phyloP scores from a whole-genome alignment of 768 basidiomycete species.

The Mycena maculata region DNA sequence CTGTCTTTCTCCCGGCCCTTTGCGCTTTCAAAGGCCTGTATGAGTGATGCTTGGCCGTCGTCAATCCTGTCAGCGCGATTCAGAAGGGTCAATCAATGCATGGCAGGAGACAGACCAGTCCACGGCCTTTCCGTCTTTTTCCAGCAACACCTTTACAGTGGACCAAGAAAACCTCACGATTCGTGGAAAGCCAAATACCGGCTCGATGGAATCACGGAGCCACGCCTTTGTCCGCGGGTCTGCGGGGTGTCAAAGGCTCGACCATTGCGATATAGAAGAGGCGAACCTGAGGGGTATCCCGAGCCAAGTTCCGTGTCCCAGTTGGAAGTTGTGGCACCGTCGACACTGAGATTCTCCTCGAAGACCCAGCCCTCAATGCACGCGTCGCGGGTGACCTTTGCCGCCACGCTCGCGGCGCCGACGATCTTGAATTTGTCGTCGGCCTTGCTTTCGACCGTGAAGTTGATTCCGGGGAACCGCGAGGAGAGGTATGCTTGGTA shows the following conservation, averaged over 20 bases:
- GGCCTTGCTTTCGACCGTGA: slow-evolving; percentile 93
- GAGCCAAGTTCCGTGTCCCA: slow-evolving; percentile 69
- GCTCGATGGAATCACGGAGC: slow-evolving; percentile 80
- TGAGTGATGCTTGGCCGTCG: slow-evolving; percentile 81
- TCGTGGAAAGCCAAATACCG: slow-evolving; percentile 92
- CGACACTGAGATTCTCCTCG: slow-evolving; percentile 69
- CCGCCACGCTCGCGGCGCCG: slow-evolving; percentile 96
- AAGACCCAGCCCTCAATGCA: slow-evolving; percentile 90
- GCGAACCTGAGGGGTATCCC: slow-evolving; percentile 89
- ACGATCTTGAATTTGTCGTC: slow-evolving; percentile 98
- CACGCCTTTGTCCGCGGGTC: slow-evolving; percentile 95
- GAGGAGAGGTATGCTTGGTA: slow-evolving; percentile 88
- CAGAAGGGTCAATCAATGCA: background rate
- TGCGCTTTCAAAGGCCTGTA: slow-evolving; percentile 78
- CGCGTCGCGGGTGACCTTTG: slow-evolving; percentile 94
- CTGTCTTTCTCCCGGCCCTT: slow-evolving; percentile 83
- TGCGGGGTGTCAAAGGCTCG: slow-evolving; percentile 41
- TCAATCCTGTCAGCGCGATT: slow-evolving; percentile 71
- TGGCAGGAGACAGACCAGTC: slow-evolving; percentile 71
- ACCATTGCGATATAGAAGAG: background rate
- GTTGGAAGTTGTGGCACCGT: slow-evolving; percentile 24
- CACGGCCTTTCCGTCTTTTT: slow-evolving; percentile 80
- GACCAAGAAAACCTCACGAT: slow-evolving; percentile 96
- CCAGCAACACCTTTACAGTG: slow-evolving; percentile 86
- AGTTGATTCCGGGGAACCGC: slow-evolving; percentile 84